These are phyloP conservation scores for Fraxinus sp. DNA, from an alignment of 305 asterid genomes.

Conservation along the genomic window DNA sequence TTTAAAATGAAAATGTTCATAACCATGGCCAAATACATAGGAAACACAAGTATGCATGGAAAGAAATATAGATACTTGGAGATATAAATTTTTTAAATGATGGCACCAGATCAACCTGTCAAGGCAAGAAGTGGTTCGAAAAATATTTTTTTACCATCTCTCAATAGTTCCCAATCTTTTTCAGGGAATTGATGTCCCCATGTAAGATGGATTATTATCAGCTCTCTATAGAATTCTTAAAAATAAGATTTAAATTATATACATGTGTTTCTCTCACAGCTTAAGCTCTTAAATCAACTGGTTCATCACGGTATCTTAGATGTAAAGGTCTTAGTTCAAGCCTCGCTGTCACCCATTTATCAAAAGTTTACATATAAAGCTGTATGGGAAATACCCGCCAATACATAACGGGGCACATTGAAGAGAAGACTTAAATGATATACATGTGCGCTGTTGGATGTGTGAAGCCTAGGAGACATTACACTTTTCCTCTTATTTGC, in stretches of 20 bases:
- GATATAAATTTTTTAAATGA: background rate
- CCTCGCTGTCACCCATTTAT: background rate
- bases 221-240: background rate
- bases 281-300: background rate
- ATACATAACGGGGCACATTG: background rate
- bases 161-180: background rate
- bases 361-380: background rate
- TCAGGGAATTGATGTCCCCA: background rate
- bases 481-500: background rate
- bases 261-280: background rate
- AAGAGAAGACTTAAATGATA: background rate
- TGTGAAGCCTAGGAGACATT: background rate
- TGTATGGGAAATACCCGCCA: background rate
- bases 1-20: background rate
- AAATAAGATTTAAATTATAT: background rate
- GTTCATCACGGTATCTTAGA: background rate
- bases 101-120: background rate
- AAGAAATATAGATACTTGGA: background rate
- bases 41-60: background rate
- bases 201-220: background rate
- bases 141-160: background rate
- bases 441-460: background rate
- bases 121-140: background rate
- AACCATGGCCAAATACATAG: background rate
- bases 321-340: background rate